Evolutionary conservation across 345 rosid species (phyloP).

Genomic region (Euphorbia peplus): DNA sequence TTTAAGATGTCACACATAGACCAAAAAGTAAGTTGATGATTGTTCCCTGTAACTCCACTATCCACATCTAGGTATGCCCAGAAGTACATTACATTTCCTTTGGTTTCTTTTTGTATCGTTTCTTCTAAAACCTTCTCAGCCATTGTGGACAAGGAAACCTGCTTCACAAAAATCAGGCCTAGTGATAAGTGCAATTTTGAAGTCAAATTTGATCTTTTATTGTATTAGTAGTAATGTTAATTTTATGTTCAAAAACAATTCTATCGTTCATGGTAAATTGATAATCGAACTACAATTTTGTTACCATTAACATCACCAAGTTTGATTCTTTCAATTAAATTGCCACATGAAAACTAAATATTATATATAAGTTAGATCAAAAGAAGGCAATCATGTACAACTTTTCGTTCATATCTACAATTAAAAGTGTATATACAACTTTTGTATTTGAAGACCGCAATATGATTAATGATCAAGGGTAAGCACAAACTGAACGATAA

Average conservation of each 20-base stretch:
- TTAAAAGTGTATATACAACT: not conserved
- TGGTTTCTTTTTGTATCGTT: slow-evolving; percentile 21
- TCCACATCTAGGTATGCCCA: slow-evolving; percentile 28
- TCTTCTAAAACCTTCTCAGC: slow-evolving; percentile 32
- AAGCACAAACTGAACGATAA: slow-evolving; percentile 5
- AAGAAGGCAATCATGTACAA: not conserved
- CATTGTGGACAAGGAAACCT: slow-evolving; percentile 30
- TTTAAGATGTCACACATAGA: slow-evolving; percentile 34
- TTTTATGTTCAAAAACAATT: not conserved
- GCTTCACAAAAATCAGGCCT: slow-evolving; percentile 4
- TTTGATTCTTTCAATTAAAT: not conserved
- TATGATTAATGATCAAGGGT: not conserved
- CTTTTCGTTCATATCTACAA: not conserved
- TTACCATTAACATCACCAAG: not conserved
- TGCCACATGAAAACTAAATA: not conserved
- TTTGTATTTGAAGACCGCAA: not conserved
- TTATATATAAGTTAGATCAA: not conserved
- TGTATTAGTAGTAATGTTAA: not conserved
- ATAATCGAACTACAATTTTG: not conserved
- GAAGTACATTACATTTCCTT: slow-evolving; percentile 31
- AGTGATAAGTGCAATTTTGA: not conserved
- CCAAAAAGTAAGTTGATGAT: slow-evolving; percentile 26
- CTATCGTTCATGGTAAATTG: not conserved
- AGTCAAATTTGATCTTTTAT: not conserved
- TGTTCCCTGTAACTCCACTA: slow-evolving; percentile 20